Conservation (phyloP, 495 filamentous ascomycete genomes). For the Monascus purpureus region DNA sequence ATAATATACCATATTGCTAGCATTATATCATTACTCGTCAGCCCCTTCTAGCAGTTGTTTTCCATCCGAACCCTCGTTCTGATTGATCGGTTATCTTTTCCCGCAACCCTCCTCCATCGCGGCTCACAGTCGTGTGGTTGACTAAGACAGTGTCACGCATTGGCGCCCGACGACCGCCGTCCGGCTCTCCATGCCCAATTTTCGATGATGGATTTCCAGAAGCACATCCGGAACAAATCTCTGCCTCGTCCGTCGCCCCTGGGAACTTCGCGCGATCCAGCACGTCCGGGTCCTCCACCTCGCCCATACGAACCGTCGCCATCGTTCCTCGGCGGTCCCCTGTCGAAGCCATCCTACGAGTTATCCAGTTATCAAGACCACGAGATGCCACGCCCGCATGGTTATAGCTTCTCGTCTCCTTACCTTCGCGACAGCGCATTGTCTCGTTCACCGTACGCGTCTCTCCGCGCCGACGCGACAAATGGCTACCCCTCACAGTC, state of each 20-base stretch:
- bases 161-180: too few species aligned
- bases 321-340: neutral
- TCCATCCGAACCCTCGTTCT: too few species aligned
- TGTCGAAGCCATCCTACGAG: neutral
- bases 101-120: too few species aligned
- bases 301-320: neutral
- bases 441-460: neutral
- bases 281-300: neutral
- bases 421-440: neutral
- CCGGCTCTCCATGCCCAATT: too few species aligned
- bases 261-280: neutral
- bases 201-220: neutral
- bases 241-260: neutral
- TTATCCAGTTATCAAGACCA: neutral
- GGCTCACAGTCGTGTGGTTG: too few species aligned
- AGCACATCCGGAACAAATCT: neutral
- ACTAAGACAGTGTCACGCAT: too few species aligned
- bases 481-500: too few species aligned
- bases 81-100: too few species aligned
- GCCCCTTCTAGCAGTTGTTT: too few species aligned
- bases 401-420: neutral
- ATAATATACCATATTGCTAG: too few species aligned
- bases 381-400: neutral
- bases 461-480: neutral
- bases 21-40: too few species aligned